Evolutionary conservation across 2,329 filamentous ascomycete species (phyloP), one percentile per base, ranked within the genome.

Genomic region (Apiospora kogelbergensis): DNA sequence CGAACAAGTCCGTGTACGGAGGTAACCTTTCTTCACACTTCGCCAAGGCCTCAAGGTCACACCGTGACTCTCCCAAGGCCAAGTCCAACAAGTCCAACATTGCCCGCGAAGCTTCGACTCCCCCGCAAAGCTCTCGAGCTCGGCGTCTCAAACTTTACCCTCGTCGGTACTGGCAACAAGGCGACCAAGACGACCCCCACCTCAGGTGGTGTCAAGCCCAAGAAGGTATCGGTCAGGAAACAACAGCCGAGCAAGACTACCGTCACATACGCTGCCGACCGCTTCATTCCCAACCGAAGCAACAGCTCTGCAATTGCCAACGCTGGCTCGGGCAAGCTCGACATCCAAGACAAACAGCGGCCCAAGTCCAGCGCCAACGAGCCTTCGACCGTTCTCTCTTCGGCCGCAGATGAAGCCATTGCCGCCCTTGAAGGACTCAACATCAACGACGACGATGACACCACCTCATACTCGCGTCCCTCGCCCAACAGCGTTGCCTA

Each of bases 41-140:
- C 77, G 87, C 92, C 71, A 92, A 92, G 77, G 90, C 87, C 2
- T 86, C 90, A 71, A 91, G 90, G 83, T 83, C 86, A 48, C 91
- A 93, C 80, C 91, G 93, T 66, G 93, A 96, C 79, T 98, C 95
- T 2, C 94, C 95, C 79, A 98, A 98, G 86, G 15, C 15, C 26
- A 33, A 57, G 48, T 97, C 94, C 70, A 98, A 97, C 86, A 98
- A 98, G 86, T 98, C 95, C 70, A 98, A 98, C 86, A 98, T 98
- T 80, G 93, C 92, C 73, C 89, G 90, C 73, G 84, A 84, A 53
- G 88, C 89, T 68, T 87, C 90, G 69, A 95, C 93, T 57, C 95
- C 95, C 95, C 24, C 92, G 93, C 76, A 93, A 92, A 80, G 88
- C 85, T 63, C 88, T 98, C 46, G 95, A 98, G 81, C 88, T 97